Base-by-base conservation (phyloP, 2,329 filamentous ascomycete species). In the Rosellinia necatrix region DNA sequence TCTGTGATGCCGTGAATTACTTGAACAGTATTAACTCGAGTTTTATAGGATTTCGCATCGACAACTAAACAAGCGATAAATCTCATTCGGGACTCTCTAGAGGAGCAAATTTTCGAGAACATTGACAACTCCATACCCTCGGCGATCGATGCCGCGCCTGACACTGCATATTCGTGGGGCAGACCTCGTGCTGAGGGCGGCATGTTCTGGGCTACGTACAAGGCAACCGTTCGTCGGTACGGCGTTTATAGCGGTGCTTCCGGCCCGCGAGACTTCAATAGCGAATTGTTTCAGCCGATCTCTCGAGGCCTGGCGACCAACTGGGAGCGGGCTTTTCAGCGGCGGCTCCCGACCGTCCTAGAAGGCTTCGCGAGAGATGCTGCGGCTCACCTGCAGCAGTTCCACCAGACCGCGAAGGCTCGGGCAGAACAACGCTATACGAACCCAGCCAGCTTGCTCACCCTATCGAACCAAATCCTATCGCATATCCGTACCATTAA, bases 191-290 rank as follows among this genome's bases (percentile, higher is more conserved):
- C 59, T 12, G 65, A 70, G 27, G 81, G 81, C 9, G 82, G 81
- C 1, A 67, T 82, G 10, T 62, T 66, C 29, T 86, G 73, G 71
- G 22, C 70, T 2, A 85, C 83, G 0, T 87, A 86, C 62, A 82
- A 79, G 66, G 84, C 84, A 8, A 68, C 61, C 2, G 62, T 64
- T 7, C 48, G 55, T 60, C 70, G 55, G 56, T 62, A 55, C 29
- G 70, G 57, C 48, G 68, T 76, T 55, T 69, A 52, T 63, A 51
- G 27, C 27, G 60, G 63, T 61, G 66, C 56, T 68, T 68, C 70
- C 8, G 71, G 67, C 2, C 46, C 55, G 5, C 56, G 57, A 22
- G 63, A 68, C 34, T 69, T 68, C 58, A 72, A 68, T 24, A 56
- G 55, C 42, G 62, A 66, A 32, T 62, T 68, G 1, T 67, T 69